Conservation (phyloP, 768 basidiomycete species). For the Leccinellum rugosiceps region DNA sequence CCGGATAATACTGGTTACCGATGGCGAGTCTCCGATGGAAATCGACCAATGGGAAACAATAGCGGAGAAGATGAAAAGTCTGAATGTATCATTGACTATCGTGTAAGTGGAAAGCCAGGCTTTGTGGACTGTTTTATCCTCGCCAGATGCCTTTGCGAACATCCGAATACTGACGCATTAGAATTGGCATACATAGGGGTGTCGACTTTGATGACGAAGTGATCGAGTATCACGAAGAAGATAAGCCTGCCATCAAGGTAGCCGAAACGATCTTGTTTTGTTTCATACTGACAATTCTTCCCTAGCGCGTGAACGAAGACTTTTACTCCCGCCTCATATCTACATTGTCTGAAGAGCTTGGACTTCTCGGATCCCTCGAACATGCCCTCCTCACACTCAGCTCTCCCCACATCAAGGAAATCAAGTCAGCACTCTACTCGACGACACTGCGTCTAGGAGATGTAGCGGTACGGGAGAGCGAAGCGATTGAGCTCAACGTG, state of each 20-base stretch:
- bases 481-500: constrained; percentile 71
- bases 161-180: constrained; percentile 4
- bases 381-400: constrained; percentile 26
- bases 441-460: constrained; percentile 80
- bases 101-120: constrained; percentile 49
- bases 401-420: constrained; percentile 60
- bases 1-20: constrained; percentile 80
- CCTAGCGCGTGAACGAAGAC: constrained; percentile 67
- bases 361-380: constrained; percentile 31
- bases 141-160: neutral
- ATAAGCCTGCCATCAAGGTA: constrained; percentile 76
- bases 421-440: constrained; percentile 63
- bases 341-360: constrained; percentile 30
- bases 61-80: constrained; percentile 57
- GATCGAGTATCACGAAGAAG: constrained; percentile 56
- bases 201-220: constrained; percentile 84
- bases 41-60: constrained; percentile 74
- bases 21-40: constrained; percentile 75
- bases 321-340: constrained; percentile 56
- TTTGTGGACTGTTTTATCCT: neutral
- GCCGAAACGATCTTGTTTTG: neutral
- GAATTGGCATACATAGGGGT: constrained; percentile 54
- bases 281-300: neutral
- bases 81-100: constrained; percentile 59
- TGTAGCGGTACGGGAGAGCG: constrained; percentile 55